These are phyloP conservation scores for Aaosphaeria arxii DNA, from an alignment of 2,329 filamentous ascomycete species.

Conservation along the genomic window DNA sequence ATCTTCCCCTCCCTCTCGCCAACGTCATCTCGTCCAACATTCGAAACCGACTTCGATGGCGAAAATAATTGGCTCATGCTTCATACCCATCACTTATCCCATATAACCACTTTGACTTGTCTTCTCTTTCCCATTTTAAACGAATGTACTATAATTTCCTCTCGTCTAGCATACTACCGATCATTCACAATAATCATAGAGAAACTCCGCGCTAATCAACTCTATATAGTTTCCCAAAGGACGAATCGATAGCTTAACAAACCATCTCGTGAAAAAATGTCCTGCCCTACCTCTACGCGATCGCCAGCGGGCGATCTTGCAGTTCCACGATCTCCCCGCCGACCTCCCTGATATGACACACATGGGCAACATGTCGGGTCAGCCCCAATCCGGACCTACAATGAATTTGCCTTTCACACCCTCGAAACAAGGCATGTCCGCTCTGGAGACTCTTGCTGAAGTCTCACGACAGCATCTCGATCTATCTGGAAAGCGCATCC, in stretches of 20 bases:
- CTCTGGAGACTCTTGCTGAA: conserved; percentile 82
- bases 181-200: no score
- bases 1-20: background rate
- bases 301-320: conserved; percentile 70
- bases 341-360: conserved; percentile 46
- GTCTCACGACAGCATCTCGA: conserved; percentile 75
- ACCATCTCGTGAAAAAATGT: conserved; percentile 83
- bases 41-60: conserved; percentile 7
- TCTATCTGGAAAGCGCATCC: conserved; percentile 45
- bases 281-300: conserved; percentile 73
- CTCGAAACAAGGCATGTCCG: conserved; percentile 67
- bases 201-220: no score
- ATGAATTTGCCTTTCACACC: conserved; percentile 44
- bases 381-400: conserved; percentile 25
- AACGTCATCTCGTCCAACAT: background rate
- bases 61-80: no score
- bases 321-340: conserved; percentile 67
- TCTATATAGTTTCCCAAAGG: conserved; percentile 71
- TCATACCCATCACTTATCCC: no score
- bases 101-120: no score
- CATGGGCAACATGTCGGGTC: conserved; percentile 12
- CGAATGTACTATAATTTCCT: no score
- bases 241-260: conserved; percentile 76
- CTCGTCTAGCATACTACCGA: no score
- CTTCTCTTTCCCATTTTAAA: no score